These are phyloP conservation scores for Crepidotus variabilis DNA, from an alignment of 768 basidiomycete genomes.

Conservation along the genomic window DNA sequence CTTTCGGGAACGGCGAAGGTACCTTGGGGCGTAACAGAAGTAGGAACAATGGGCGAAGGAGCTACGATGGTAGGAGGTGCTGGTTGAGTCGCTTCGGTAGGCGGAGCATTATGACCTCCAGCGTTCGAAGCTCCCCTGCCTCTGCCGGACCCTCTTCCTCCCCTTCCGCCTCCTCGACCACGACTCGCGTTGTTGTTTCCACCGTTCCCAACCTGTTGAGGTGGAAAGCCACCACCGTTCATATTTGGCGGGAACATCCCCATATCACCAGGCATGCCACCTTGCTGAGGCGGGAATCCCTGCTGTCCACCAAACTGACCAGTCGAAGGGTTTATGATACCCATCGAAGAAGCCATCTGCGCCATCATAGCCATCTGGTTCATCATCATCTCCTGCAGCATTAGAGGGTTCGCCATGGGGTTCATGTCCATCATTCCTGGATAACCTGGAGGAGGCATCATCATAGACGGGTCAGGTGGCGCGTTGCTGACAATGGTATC, in stretches of 20 bases:
- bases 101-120: constrained; percentile 12
- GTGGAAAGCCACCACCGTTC: constrained; percentile 32
- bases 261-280: constrained; percentile 49
- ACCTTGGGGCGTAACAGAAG: constrained; percentile 26
- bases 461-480: constrained; percentile 40
- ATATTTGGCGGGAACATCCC: constrained; percentile 38
- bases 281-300: constrained; percentile 61
- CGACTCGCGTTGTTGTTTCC: constrained; percentile 28
- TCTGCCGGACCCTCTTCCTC: constrained; percentile 47
- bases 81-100: constrained; percentile 20
- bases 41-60: constrained; percentile 19
- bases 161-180: constrained; percentile 35
- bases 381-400: constrained; percentile 89
- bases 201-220: constrained; percentile 22
- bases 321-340: constrained; percentile 60
- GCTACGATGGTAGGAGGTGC: constrained; percentile 14
- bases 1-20: constrained; percentile 67
- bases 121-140: constrained; percentile 44
- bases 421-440: constrained; percentile 60
- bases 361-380: constrained; percentile 92
- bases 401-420: constrained; percentile 59
- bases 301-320: constrained; percentile 49
- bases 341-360: constrained; percentile 85
- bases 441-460: constrained; percentile 50
- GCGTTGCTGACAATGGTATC: constrained; percentile 69